phyloP scores from a whole-genome alignment of 208 protist genomes.

The Novymonas esmeraldas region DNA sequence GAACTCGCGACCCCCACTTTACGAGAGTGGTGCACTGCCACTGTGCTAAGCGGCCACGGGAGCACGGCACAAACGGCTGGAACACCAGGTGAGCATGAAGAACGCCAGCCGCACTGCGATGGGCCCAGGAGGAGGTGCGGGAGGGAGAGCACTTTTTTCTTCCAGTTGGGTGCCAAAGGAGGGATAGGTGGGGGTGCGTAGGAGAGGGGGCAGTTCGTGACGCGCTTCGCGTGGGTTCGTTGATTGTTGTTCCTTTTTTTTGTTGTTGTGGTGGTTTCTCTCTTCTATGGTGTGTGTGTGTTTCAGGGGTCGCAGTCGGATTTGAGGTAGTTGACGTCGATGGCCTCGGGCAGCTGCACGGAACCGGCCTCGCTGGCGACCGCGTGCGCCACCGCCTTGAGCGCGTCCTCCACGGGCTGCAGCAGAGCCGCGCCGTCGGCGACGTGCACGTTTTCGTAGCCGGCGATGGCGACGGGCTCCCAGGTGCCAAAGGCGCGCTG shows the following conservation, averaged over 20 bases:
- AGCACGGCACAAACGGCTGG: background rate
- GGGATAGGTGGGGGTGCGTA: background rate
- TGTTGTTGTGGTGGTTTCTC: background rate
- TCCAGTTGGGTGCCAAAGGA: background rate
- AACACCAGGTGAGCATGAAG: background rate
- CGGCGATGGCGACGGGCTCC: constrained; percentile 48
- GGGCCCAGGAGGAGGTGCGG: background rate
- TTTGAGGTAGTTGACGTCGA: constrained; percentile 83
- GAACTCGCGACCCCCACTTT: constrained; percentile 96
- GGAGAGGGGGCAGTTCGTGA: background rate
- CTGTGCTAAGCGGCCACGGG: constrained; percentile 93
- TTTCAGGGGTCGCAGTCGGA: constrained; percentile 34
- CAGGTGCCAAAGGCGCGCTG: constrained; percentile 65
- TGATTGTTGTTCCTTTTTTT: no score
- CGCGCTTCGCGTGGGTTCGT: no score
- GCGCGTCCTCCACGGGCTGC: constrained; percentile 38
- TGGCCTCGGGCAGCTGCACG: constrained; percentile 71
- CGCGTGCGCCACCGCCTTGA: constrained; percentile 27
- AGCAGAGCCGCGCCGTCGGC: constrained; percentile 34
- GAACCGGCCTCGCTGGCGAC: constrained; percentile 32
- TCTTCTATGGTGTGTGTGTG: constrained; percentile 5
- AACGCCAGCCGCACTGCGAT: background rate
- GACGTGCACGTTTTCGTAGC: constrained; percentile 43
- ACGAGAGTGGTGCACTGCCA: constrained; percentile 96
- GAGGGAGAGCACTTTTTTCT: no score